These are phyloP conservation scores for Stachybotrys echinatus DNA, from an alignment of 2,329 filamentous ascomycete species.

Conservation along the genomic window DNA sequence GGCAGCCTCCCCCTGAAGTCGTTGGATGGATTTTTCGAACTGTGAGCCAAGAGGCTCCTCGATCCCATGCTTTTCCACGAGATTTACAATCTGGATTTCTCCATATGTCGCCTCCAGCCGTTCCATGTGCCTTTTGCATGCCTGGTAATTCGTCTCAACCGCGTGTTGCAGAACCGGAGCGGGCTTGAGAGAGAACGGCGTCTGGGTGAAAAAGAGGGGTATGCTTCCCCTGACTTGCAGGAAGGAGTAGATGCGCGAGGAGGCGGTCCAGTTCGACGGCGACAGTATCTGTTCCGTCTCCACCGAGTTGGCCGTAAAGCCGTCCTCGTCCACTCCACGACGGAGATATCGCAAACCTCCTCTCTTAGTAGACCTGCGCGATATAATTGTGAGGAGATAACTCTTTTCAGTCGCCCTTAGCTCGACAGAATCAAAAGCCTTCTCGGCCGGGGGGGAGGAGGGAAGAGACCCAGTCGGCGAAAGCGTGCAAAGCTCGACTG, in stretches of 20 bases:
- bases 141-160: conserved; percentile 68
- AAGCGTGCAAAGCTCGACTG: conserved; percentile 39
- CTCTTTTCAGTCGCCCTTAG: conserved; percentile 44
- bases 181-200: conserved; percentile 88
- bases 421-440: conserved; percentile 27
- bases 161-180: conserved; percentile 79
- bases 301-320: conserved; percentile 82
- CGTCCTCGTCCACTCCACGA: conserved; percentile 84
- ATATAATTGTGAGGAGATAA: conserved; percentile 84
- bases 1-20: conserved; percentile 58
- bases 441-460: conserved; percentile 17
- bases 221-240: conserved; percentile 87
- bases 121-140: conserved; percentile 75
- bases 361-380: conserved; percentile 78
- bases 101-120: conserved; percentile 67
- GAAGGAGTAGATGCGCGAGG: conserved; percentile 70
- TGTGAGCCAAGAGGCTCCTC: conserved; percentile 75
- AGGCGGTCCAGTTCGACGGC: conserved; percentile 56
- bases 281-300: conserved; percentile 95
- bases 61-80: conserved; percentile 83
- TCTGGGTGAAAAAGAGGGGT: conserved; percentile 91
- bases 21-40: conserved; percentile 64
- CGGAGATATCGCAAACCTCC: conserved; percentile 87
- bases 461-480: conserved; percentile 20
- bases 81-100: conserved; percentile 68